These are phyloP conservation scores for Phytophthora idaei DNA, from an alignment of 352 stramenopile genomes.

Conservation along the genomic window DNA sequence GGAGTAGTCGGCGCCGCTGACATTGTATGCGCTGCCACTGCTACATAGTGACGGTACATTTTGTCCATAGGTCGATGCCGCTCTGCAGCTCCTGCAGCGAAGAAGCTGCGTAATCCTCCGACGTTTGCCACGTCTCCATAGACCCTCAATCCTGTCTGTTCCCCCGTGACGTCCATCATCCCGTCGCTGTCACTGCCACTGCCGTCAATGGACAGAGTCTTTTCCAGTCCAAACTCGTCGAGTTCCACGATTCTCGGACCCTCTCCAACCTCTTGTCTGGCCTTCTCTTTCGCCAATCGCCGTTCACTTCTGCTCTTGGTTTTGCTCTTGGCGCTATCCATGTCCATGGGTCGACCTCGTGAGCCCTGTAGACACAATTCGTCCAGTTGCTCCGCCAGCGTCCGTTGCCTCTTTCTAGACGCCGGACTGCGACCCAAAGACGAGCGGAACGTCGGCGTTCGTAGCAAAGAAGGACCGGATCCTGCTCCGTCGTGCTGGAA, in stretches of 20 bases:
- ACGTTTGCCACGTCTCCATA: constrained; percentile 40
- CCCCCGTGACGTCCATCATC: constrained; percentile 25
- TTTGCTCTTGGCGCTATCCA: constrained; percentile 1
- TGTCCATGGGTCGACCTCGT: constrained; percentile 1
- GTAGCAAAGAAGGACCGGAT: constrained; percentile 15
- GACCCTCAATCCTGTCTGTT: constrained; percentile 35
- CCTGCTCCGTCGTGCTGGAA: constrained; percentile 47
- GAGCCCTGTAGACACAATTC: constrained; percentile 45
- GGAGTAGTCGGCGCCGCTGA: constrained; percentile 20
- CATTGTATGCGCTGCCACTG: constrained; percentile 38
- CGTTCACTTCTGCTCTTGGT: constrained; percentile 11
- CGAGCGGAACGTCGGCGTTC: constrained; percentile 27
- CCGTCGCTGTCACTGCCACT: constrained; percentile 35
- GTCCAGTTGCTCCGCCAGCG: constrained; percentile 68
- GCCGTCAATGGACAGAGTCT: constrained; percentile 18
- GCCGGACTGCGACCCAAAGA: constrained; percentile 20
- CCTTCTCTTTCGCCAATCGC: constrained; percentile 14
- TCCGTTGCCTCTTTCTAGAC: constrained; percentile 62
- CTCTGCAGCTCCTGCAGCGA: constrained; percentile 42
- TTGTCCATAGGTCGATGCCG: constrained; percentile 55
- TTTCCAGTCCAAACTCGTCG: constrained; percentile 27
- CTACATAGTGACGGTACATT: constrained; percentile 76
- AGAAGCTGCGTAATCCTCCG: constrained; percentile 42
- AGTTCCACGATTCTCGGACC: constrained; percentile 27
- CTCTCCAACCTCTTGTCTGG: neutral